Conservation (phyloP, 2,329 filamentous ascomycete genomes). For the Colletotrichum chlorophyti region DNA sequence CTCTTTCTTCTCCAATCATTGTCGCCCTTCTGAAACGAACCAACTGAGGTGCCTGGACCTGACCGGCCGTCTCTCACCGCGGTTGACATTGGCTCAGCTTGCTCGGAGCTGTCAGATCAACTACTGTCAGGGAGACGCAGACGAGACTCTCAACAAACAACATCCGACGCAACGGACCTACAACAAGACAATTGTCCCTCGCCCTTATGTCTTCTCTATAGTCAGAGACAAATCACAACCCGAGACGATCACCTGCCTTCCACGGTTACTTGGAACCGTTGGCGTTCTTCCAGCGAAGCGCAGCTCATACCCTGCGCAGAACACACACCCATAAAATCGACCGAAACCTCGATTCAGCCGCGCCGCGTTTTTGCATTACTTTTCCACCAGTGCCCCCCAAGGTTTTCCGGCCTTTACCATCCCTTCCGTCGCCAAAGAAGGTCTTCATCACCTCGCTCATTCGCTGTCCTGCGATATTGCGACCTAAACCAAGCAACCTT, state of each 20-base stretch:
- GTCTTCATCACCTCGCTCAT: slow-evolving; percentile 8
- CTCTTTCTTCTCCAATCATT: not conserved
- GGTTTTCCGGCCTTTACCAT: not conserved
- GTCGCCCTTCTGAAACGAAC: not conserved
- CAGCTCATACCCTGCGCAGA: not conserved
- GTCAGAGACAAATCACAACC: slow-evolving; percentile 9
- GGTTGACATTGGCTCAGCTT: slow-evolving; percentile 9
- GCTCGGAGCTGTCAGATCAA: slow-evolving; percentile 14
- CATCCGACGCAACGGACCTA: no score
- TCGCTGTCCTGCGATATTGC: slow-evolving; percentile 9
- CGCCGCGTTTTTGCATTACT: slow-evolving; percentile 6
- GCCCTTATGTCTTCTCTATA: not conserved
- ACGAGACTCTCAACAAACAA: no score
- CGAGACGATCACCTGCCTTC: slow-evolving; percentile 23
- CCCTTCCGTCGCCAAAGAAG: not conserved
- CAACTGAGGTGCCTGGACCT: not conserved
- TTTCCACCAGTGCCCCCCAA: not conserved
- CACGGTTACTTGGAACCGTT: not conserved
- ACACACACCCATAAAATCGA: not conserved
- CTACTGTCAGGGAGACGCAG: slow-evolving; percentile 9
- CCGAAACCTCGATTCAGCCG: slow-evolving; percentile 5
- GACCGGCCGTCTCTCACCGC: not conserved
- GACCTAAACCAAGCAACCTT: slow-evolving; percentile 13
- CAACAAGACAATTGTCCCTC: not conserved
- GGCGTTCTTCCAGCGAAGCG: slow-evolving; percentile 13